Base-by-base conservation (phyloP, 2,329 filamentous ascomycete species). In the Colletotrichum echinochloae region DNA sequence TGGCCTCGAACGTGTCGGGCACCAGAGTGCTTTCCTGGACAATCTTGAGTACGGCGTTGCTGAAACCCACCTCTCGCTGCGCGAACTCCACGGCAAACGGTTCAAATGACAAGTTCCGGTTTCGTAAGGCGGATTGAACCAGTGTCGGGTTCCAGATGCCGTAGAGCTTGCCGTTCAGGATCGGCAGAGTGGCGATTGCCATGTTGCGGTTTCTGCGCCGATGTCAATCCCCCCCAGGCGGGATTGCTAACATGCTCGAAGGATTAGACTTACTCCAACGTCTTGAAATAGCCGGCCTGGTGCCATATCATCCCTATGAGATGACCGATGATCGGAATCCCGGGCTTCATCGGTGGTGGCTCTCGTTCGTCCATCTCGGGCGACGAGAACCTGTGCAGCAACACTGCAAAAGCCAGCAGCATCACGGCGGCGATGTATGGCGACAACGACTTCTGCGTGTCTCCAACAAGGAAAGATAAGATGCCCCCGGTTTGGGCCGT, bases 241-340 rank as follows among this genome's bases (percentile, higher is more conserved):
- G 35, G 77, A 73, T 59, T 75, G 79, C 37, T 4, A 55, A 3
- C 46, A 5, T 33, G 2, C 6, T 18, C 18, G 5, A 5, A 14
- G 9, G n/a, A 7, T 20, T 0, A 20, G 30, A 74, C 76, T 49
- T 73, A 84, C 83, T 81, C 79, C 20, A 85, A 49, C 23, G 74
- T 79, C 30, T 76, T 74, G 62, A 80, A 77, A 60, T 85, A 85
- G 55, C 77, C 75, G 51, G 77, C 75, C 62, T 81, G 78, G 56
- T 78, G 74, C 60, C 76, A 72, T 33, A 84, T 73, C 74, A 86
- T 78, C 9, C 82, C 81, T 37, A 87, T 74, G 30, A 86, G 76
- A 70, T 87, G 85, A 1, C 85, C 85, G 49, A 86, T 73, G 44
- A 83, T 75, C 0, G 85, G 85, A 35, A 87, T 77, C n/a, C 60